Base-by-base conservation (phyloP, 805 yeast genomes). In the Cyberlindnera petersonii region DNA sequence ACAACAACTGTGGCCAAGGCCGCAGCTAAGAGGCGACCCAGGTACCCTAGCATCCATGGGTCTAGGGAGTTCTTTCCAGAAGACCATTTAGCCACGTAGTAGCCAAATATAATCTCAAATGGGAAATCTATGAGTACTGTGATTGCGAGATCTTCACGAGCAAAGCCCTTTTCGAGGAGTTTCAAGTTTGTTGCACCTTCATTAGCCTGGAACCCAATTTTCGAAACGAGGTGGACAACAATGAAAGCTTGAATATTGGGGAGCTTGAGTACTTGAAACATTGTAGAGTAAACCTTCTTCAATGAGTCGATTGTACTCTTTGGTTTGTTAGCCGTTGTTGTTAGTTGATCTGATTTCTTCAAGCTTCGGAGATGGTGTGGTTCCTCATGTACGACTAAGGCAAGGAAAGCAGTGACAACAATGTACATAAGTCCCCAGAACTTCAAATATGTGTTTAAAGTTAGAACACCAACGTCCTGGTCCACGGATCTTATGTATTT, bases 61-160 rank as follows among this genome's bases (percentile, higher is more conserved):
- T 72, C 74, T 39, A 93, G 68, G 0, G 96, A 85, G 24, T 77
- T 70, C 31, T 69, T 45, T 19, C 94, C 94, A 0, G 84, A 74
- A 0, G 96, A 85, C 96, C 97, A 87, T 52, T 87, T 77, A 6
- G 96, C 98, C 1, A 95, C 95, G 52, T 88, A 89, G 60, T 88
- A 93, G 2, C 98, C 98, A 63, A 93, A 91, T 4, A 91, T 64
- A 58, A 93, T 83, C 59, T 93, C 98, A 60, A 93, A 88, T 9
- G 98, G 98, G 61, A 93, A 93, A 59, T 93, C 96, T 34, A 93
- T 86, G 32, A 93, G 64, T 0, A 91, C 98, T 0, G 96, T 86
- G 16, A 93, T 75, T 1, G 98, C 94, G 27, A 93, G 66, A 57
- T 93, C 98, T 60, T 93, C 98, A 58, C 89, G 86, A 27, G 93